Conservation (phyloP, 148 eudicot species). For the Persicaria maculosa region DNA sequence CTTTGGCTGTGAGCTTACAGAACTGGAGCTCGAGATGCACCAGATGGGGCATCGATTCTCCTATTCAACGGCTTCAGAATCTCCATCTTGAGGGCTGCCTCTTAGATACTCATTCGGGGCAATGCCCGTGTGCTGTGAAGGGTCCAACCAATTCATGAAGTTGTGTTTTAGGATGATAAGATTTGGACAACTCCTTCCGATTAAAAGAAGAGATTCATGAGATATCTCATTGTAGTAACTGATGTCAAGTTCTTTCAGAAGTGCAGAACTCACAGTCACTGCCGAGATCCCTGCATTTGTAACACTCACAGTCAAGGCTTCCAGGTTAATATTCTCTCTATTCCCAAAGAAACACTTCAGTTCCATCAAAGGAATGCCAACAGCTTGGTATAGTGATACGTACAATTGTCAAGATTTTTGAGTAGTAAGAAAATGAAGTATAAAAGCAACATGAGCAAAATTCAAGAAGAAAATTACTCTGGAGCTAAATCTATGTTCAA, state of each 20-base stretch:
- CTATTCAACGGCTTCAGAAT: constrained; percentile 77
- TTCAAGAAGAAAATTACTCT: no score
- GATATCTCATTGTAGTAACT: constrained; percentile 91
- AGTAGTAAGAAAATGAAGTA: no score
- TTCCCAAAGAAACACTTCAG: no score
- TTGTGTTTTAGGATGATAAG: constrained; percentile 54
- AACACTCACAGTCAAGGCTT: constrained; percentile 16
- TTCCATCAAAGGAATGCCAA: no score
- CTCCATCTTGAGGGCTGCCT: constrained; percentile 73
- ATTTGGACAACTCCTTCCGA: constrained; percentile 55
- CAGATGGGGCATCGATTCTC: constrained; percentile 54
- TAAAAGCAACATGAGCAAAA: no score
- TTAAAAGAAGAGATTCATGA: constrained; percentile 44
- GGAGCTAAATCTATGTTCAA: no score
- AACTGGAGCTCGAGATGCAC: constrained; percentile 67
- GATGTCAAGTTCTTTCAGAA: constrained; percentile 61
- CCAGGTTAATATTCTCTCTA: no score
- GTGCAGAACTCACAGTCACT: constrained; percentile 54
- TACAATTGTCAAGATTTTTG: no score
- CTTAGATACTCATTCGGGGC: constrained; percentile 68
- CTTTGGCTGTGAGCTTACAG: constrained; percentile 62
- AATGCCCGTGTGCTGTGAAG: constrained; percentile 64
- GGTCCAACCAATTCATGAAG: constrained; percentile 73
- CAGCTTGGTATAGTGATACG: no score
- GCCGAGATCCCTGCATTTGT: constrained; percentile 45